Evolutionary conservation across 805 yeast genomes (phyloP).

Genomic region (Metschnikowia drakensbergensis): DNA sequence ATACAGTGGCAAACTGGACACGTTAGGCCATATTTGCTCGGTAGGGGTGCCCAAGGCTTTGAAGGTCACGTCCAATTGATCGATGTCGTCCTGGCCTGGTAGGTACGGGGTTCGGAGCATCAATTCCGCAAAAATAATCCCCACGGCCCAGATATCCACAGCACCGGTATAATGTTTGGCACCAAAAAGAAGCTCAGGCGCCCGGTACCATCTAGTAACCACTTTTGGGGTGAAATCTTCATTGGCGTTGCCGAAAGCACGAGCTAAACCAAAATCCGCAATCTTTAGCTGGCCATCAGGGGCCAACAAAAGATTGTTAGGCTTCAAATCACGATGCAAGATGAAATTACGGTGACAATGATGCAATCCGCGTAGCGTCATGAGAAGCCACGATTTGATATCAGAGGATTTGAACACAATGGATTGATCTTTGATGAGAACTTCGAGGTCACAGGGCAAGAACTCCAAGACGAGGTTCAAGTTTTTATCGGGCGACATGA

Average conservation of each 20-base stretch:
- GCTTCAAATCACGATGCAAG: slow-evolving; percentile 89
- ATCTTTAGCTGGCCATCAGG: slow-evolving; percentile 85
- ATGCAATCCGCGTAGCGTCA: slow-evolving; percentile 92
- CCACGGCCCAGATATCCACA: slow-evolving; percentile 44
- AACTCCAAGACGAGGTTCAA: slow-evolving; percentile 90
- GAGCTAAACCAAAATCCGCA: slow-evolving; percentile 96
- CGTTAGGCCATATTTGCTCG: slow-evolving; percentile 88
- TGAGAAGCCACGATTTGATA: slow-evolving; percentile 87
- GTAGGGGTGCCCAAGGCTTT: slow-evolving; percentile 96
- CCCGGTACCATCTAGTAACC: slow-evolving; percentile 96
- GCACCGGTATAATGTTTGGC: slow-evolving; percentile 44
- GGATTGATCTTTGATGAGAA: slow-evolving; percentile 74
- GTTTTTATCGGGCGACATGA: slow-evolving; percentile 52
- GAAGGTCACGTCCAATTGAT: slow-evolving; percentile 90
- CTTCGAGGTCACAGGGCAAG: slow-evolving; percentile 88
- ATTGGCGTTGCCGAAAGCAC: slow-evolving; percentile 70
- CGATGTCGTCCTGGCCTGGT: slow-evolving; percentile 87
- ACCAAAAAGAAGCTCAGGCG: slow-evolving; percentile 55
- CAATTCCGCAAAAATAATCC: slow-evolving; percentile 83
- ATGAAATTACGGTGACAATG: slow-evolving; percentile 93
- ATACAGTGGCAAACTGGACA: slow-evolving; percentile 72
- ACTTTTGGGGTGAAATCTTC: slow-evolving; percentile 87
- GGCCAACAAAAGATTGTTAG: slow-evolving; percentile 81
- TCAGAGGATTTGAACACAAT: slow-evolving; percentile 80
- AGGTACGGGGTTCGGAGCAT: slow-evolving; percentile 93